A percentile compares a stretch with the other conserved stretches of the same genome.
phyloP scores from a whole-genome alignment of 768 basidiomycete species.

The Mycena capillaripes region DNA sequence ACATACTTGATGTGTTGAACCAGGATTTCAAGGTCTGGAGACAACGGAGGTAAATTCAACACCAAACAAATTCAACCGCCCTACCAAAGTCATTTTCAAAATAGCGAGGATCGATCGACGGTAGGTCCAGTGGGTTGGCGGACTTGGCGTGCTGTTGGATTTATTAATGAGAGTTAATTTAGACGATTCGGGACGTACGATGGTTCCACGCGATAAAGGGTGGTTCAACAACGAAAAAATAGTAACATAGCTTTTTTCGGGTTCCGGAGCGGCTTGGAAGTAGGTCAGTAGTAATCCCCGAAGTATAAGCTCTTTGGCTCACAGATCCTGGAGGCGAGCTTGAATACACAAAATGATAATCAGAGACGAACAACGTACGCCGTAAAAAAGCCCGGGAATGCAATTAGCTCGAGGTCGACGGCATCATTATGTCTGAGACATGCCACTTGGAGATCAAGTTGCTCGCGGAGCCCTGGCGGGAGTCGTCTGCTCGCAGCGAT shows the following conservation, averaged over 20 bases:
- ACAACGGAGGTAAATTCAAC: constrained; percentile 6
- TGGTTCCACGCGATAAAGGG: constrained; percentile 62
- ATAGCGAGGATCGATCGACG: constrained; percentile 21
- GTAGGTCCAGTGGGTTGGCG: constrained; percentile 15
- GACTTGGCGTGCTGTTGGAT: constrained; percentile 25
- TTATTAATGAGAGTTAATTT: not conserved
- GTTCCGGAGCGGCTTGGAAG: constrained; percentile 38
- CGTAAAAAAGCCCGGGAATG: constrained; percentile 39
- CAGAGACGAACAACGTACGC: constrained; percentile 18
- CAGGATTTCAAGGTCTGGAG: constrained; percentile 48
- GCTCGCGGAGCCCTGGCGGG: constrained; percentile 53
- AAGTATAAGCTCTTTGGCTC: not conserved
- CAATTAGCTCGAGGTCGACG: constrained; percentile 46
- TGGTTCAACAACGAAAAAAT: constrained; percentile 56
- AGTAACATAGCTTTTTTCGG: constrained; percentile 59
- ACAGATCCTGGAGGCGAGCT: not conserved
- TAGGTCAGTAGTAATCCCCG: not conserved
- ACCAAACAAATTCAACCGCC: not conserved
- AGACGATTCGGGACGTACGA: constrained; percentile 57
- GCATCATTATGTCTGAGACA: constrained; percentile 41
- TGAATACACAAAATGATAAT: constrained; percentile 10
- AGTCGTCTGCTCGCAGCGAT: constrained; percentile 38
- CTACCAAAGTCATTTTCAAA: constrained; percentile 26
- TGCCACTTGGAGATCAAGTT: constrained; percentile 54
- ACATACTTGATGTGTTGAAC: constrained; percentile 52